phyloP scores from a whole-genome alignment of 768 basidiomycete genomes.

The Pisolithus tinctorius region DNA sequence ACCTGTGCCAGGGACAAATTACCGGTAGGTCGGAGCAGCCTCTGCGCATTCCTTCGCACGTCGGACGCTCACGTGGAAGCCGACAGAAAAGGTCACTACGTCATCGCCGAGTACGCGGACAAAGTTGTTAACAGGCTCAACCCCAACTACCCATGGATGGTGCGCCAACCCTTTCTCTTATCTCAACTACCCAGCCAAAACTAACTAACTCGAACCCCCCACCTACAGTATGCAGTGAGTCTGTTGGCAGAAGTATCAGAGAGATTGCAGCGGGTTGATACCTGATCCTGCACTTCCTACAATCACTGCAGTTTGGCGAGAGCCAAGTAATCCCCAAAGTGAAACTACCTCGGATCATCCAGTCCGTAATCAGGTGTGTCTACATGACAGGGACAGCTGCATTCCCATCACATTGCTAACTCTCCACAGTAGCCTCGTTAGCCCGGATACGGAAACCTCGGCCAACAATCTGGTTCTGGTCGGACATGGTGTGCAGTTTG shows the following conservation, averaged over 20 bases:
- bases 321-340: conserved; percentile 61
- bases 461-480: conserved; percentile 69
- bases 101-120: conserved; percentile 64
- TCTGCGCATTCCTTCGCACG: neutral
- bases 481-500: conserved; percentile 49
- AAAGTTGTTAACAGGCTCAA: conserved; percentile 55
- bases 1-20: conserved; percentile 67
- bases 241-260: neutral
- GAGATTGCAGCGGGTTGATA: conserved; percentile 1
- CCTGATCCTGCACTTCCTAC: conserved; percentile 2
- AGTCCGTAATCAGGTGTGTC: conserved; percentile 61
- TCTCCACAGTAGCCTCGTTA: conserved; percentile 53
- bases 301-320: conserved; percentile 58
- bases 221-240: conserved; percentile 57
- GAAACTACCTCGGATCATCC: conserved; percentile 66
- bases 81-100: conserved; percentile 60
- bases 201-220: conserved; percentile 6
- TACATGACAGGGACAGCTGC: conserved; percentile 2
- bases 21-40: conserved; percentile 41
- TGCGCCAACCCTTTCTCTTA: conserved; percentile 30
- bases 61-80: conserved; percentile 5
- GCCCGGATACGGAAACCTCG: conserved; percentile 69
- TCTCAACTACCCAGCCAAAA: conserved; percentile 11
- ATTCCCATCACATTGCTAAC: neutral
- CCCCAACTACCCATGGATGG: conserved; percentile 69